phyloP scores from a whole-genome alignment of 148 eudicot genomes.

The Dysphania ambrosioides region DNA sequence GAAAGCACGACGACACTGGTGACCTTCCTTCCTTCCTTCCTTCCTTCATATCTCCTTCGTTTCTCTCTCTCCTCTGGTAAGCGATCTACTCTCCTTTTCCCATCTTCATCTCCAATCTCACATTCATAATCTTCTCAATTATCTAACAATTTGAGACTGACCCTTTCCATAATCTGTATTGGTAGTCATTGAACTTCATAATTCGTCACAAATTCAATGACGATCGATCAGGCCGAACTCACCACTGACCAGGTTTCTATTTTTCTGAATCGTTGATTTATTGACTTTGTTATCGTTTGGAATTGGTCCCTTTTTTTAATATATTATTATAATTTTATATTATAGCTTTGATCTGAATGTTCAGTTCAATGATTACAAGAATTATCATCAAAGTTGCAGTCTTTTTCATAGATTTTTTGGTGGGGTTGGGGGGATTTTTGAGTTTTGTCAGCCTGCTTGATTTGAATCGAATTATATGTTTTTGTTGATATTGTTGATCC shows the following conservation, averaged over 20 bases:
- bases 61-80: conserved; percentile 9
- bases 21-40: not conserved
- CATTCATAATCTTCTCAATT: not conserved
- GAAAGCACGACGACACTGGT: conserved; percentile 13
- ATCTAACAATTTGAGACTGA: not conserved
- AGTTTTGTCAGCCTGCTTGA: not conserved
- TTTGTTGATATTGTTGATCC: not conserved
- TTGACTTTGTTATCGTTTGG: not conserved
- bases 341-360: conserved; percentile 1
- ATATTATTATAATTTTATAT: not conserved
- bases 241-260: conserved; percentile 44
- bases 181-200: not conserved
- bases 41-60: not conserved
- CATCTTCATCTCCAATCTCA: not conserved
- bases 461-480: not conserved
- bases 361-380: not conserved
- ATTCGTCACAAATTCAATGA: conserved; percentile 30
- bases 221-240: conserved; percentile 55
- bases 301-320: not conserved
- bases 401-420: not conserved
- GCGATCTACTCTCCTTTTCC: conserved; percentile 7
- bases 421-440: not conserved
- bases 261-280: not conserved
- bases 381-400: not conserved
- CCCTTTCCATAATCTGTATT: not conserved